Evolutionary conservation across 2,329 filamentous ascomycete species (phyloP).

Genomic region (Aspergillus brunneoviolaceus): DNA sequence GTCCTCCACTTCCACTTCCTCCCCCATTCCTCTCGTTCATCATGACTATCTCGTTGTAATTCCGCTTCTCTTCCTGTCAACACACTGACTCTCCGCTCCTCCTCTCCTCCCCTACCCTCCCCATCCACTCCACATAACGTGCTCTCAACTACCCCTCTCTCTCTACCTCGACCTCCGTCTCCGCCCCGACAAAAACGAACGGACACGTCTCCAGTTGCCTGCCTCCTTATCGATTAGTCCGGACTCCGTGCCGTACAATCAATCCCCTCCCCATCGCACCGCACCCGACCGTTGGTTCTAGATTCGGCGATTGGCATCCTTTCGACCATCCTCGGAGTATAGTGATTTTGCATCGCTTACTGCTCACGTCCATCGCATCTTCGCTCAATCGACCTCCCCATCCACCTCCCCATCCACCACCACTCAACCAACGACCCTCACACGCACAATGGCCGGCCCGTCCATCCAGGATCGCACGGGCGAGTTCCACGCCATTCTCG

Average conservation of each 20-base stretch:
- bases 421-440: neutral
- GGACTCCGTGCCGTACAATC: conserved; percentile 3
- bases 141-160: neutral
- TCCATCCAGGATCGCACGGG: conserved; percentile 95
- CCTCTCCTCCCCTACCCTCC: too few species aligned
- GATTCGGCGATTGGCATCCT: neutral
- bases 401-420: neutral
- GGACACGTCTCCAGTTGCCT: conserved; percentile 26
- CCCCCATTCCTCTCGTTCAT: neutral
- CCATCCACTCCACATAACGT: neutral
- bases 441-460: conserved; percentile 50
- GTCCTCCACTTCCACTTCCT: neutral
- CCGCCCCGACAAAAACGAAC: conserved; percentile 13
- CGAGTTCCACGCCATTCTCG: conserved; percentile 90
- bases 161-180: neutral
- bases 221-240: conserved; percentile 38
- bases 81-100: neutral
- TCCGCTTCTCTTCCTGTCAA: neutral
- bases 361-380: neutral
- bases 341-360: neutral
- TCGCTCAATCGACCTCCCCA: neutral
- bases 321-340: neutral
- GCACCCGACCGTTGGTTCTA: conserved; percentile 1
- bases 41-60: neutral
- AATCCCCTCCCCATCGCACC: neutral